Evolutionary conservation across 345 rosid species (phyloP), one percentile per base, ranked within the genome.

Genomic region (Linum trigynum): DNA sequence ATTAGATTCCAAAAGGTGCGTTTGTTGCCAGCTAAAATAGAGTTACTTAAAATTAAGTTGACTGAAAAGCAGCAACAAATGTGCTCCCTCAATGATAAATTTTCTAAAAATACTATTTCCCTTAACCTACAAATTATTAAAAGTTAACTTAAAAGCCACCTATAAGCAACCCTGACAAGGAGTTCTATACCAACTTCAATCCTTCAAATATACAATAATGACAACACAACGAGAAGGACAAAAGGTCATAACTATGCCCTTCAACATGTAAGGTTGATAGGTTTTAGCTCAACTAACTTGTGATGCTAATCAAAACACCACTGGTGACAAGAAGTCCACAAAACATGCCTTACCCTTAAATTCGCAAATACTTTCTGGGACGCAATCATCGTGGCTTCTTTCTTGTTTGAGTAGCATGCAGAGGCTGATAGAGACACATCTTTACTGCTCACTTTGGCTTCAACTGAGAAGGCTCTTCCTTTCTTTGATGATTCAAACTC

Each of bases 311-410:
- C 61, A 64, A 58, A 69, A 65, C 39, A 67, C 45, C 57, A 3
- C 48, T 39, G 38, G 36, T 45, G 3, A 56, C 50, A 61, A 3
- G 4, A 63, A 58, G 32, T 39, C 42, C 8, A 64, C 41, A 39
- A 53, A 38, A 16, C 55, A 66, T 42, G 17, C 57, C 48, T 62
- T 87, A 88, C 98, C 98, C 87, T 92, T 76, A 89, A 74, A 59
- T 71, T 65, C 57, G 57, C 67, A 62, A 78, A 66, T 67, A 86
- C 58, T 71, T 50, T 41, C 61, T 82, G 82, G 36, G 95, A 72
- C 69, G 91, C 90, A 72, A 67, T 79, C 75, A 74, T 86, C 12
- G 66, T 59, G 41, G 92, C 81, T 63, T 82, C 91, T 72, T 69
- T 85, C 78, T 67, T 86, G 84, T 62, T 92, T 51, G 69, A 63